Evolutionary conservation across 202 grass and related monocot genomes (phyloP), one percentile per base, ranked within the genome.

Genomic region (Carex arenaria): DNA sequence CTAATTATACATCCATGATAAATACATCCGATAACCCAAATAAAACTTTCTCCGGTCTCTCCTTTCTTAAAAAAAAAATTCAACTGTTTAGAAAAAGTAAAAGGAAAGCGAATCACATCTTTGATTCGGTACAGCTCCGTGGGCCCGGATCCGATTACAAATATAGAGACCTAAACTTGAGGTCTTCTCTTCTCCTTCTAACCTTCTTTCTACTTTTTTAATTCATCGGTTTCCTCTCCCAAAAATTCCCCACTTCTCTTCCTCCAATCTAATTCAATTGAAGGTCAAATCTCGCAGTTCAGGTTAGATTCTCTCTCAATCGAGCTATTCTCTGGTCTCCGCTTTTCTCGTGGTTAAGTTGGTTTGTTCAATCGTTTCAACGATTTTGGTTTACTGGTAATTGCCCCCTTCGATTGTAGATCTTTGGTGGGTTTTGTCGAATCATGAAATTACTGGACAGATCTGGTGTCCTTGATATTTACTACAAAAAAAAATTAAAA

Each of bases 401-500:
- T 64, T 64, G 0, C 10, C 19, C 9, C 20, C 4, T 80, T 65
- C 11, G 23, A 5, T 36, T 45, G 34, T 82, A 53, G 80, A 82
- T 82, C 80, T 67, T 34, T 82, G 22, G 2, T 81, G 11, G 17
- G 13, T 31, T 40, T 67, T 19, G 10, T 66, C 2, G 9, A 17
- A 81, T 81, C 63, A 3, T 14, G 9, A 11, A 18, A 47, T 53
- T 81, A 28, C 52, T 64, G 22, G 2, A 10, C 23, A 28, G 62
- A 82, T 82, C 80, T 82, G 62, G n/a, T 68, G n/a, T 66, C 17
- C 40, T 80, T 82, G 5, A 32, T 3, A 63, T 82, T 1, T 75
- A 28, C 23, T 1, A 75, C 3, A 13, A 5, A 26, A 52, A 9
- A 26, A 26, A 26, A 8, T 12, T 10, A 22, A 72, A 13, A 9